These are phyloP conservation scores for Salvia hispanica DNA, from an alignment of 257 asterid species.

Conservation along the genomic window DNA sequence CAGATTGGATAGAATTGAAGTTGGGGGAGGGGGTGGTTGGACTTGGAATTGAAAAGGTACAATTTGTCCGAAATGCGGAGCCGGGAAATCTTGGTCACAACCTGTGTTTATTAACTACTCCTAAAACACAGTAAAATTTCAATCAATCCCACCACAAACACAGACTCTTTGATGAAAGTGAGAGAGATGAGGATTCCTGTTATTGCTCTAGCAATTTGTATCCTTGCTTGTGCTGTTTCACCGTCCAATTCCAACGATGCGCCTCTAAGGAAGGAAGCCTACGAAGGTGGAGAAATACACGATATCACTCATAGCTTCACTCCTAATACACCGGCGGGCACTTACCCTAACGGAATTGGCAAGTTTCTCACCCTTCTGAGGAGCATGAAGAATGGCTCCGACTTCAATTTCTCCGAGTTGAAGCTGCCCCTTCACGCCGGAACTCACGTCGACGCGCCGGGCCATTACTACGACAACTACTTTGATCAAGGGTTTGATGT, in stretches of 20 bases:
- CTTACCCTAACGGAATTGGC: slow-evolving; percentile 56
- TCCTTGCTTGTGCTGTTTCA: slow-evolving; percentile 27
- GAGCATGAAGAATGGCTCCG: slow-evolving; percentile 88
- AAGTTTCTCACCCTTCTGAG: slow-evolving; percentile 49
- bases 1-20: too few species aligned
- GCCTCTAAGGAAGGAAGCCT: slow-evolving; percentile 50
- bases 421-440: slow-evolving; percentile 69
- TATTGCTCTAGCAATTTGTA: slow-evolving; percentile 29
- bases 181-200: background rate
- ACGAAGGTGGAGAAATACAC: slow-evolving; percentile 54
- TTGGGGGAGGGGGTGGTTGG: too few species aligned
- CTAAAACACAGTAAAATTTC: background rate
- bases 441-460: slow-evolving; percentile 93
- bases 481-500: slow-evolving; percentile 77
- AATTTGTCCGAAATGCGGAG: too few species aligned
- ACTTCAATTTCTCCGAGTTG: slow-evolving; percentile 75
- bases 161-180: background rate
- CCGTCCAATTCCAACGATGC: slow-evolving; percentile 43
- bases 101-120: too few species aligned
- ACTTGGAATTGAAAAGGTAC: too few species aligned
- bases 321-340: slow-evolving; percentile 59
- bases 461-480: slow-evolving; percentile 65
- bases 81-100: too few species aligned
- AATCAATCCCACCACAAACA: background rate
- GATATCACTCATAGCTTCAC: slow-evolving; percentile 76